These are phyloP conservation scores for Picea engelmannii DNA, from an alignment of 83 land plant species.

Conservation along the genomic window DNA sequence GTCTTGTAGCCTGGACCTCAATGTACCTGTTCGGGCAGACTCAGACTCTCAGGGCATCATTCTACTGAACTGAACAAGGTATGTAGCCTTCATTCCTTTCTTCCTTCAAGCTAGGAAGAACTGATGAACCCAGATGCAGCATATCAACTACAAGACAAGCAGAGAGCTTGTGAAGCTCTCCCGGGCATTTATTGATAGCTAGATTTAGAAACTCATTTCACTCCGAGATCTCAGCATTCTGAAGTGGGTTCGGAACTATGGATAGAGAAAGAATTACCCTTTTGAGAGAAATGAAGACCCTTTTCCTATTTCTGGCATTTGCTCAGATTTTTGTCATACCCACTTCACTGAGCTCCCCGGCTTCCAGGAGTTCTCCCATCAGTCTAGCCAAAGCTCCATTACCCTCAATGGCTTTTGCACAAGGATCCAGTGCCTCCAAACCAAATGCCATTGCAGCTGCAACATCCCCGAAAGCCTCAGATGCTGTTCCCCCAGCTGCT, in stretches of 20 bases:
- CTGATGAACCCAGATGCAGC: not conserved
- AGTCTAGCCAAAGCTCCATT: not conserved
- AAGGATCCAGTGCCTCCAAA: not conserved
- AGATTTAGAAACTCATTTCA: constrained; percentile 1
- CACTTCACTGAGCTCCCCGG: not conserved
- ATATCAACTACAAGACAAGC: not conserved
- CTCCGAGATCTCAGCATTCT: constrained; percentile 13
- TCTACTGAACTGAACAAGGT: not conserved
- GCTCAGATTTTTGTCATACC: not conserved
- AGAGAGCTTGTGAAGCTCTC: not conserved
- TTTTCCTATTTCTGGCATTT: not conserved
- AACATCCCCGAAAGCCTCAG: constrained; percentile 7
- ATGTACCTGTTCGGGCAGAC: not conserved
- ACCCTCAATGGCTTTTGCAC: not conserved
- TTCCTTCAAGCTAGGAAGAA: not conserved
- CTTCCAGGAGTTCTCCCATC: not conserved
- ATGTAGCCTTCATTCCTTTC: not conserved
- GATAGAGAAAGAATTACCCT: constrained; percentile 2
- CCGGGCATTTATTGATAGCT: not conserved
- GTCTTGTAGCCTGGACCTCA: not conserved
- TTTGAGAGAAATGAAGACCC: constrained; percentile 3
- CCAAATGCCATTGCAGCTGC: constrained; percentile 2
- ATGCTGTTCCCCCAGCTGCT: constrained; percentile 12
- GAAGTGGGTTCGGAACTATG: not conserved
- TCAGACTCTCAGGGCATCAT: not conserved